These are phyloP conservation scores for Aspergillus luchuensis DNA, from an alignment of 2,329 filamentous ascomycete species.

Conservation along the genomic window DNA sequence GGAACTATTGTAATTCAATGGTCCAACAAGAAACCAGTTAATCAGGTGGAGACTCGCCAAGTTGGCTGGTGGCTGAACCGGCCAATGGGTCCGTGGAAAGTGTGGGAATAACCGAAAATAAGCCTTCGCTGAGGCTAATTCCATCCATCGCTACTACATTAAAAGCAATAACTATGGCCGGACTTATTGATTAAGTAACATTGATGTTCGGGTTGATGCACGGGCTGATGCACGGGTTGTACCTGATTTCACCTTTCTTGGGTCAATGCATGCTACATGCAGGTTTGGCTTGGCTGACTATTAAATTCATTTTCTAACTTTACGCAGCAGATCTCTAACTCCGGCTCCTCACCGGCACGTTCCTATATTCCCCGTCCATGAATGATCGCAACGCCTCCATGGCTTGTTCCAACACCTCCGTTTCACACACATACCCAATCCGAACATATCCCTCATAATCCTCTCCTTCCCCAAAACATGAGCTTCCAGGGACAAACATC, in stretches of 20 bases:
- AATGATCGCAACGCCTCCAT: conserved; percentile 57
- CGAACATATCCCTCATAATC: conserved; percentile 74
- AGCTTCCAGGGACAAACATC: conserved; percentile 70
- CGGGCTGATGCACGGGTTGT: too few relatives aligned
- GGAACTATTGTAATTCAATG: background rate
- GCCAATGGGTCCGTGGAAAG: background rate
- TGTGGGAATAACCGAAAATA: background rate
- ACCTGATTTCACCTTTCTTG: too few relatives aligned
- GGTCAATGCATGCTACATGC: too few relatives aligned
- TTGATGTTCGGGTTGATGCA: too few relatives aligned
- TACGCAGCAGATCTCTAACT: background rate
- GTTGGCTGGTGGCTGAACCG: background rate
- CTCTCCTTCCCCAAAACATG: conserved; percentile 66
- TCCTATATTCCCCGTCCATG: conserved; percentile 56
- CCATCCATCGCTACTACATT: too few relatives aligned
- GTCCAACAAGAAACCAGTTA: background rate
- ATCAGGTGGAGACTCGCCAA: background rate
- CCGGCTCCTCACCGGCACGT: conserved; percentile 35
- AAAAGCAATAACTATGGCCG: too few relatives aligned
- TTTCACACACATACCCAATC: conserved; percentile 73
- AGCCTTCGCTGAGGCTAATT: background rate
- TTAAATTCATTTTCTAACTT: too few relatives aligned
- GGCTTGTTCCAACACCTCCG: conserved; percentile 64
- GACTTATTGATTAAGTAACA: too few relatives aligned
- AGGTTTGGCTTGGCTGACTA: too few relatives aligned